phyloP scores from a whole-genome alignment of 148 eudicot species.

The Cornus controversa region DNA sequence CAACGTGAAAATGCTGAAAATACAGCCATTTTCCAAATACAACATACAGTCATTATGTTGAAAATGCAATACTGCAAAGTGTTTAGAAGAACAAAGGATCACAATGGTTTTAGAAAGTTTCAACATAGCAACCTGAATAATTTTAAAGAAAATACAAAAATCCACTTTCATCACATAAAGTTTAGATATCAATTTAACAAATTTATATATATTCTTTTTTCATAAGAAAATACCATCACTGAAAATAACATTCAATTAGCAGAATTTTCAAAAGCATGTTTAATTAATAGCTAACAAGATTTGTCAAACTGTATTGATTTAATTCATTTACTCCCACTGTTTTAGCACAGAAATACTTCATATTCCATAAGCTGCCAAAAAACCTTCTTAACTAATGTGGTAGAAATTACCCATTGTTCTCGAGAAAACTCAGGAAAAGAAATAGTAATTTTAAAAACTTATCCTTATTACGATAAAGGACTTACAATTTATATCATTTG shows the following conservation, averaged over 20 bases:
- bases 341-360: no score
- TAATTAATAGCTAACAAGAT: not conserved
- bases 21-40: not conserved
- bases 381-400: not conserved
- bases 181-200: no score
- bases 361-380: not conserved
- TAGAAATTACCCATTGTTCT: not conserved
- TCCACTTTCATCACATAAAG: no score
- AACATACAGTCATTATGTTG: not conserved
- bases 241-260: not conserved
- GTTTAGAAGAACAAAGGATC: not conserved
- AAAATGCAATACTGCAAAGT: not conserved
- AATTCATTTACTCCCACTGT: no score
- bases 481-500: no score
- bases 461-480: not conserved
- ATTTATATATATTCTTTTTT: no score
- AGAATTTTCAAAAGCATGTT: not conserved
- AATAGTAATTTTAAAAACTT: not conserved
- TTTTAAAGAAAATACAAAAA: no score
- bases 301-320: not conserved
- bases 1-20: not conserved
- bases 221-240: not conserved
- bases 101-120: no score
- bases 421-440: not conserved
- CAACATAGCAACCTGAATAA: no score